These are phyloP conservation scores for Sambucus nigra DNA, from an alignment of 129 eudicot genomes.

Conservation along the genomic window DNA sequence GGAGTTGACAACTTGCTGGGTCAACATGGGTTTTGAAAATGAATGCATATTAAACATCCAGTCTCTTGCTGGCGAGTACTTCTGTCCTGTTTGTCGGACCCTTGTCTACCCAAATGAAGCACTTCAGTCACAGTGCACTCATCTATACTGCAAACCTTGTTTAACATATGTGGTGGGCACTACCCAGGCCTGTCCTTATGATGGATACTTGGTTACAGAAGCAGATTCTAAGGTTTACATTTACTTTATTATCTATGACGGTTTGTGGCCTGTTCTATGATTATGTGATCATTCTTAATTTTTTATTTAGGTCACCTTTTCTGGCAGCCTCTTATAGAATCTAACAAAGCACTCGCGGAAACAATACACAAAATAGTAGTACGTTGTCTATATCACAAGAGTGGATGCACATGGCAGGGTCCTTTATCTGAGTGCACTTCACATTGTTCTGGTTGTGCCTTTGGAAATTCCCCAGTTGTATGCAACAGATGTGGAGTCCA, in stretches of 20 bases:
- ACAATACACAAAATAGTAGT: slow-evolving; percentile 74
- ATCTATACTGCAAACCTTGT: slow-evolving; percentile 90
- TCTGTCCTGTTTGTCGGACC: slow-evolving; percentile 92
- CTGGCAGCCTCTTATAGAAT: slow-evolving; percentile 71
- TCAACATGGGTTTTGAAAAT: slow-evolving; percentile 79
- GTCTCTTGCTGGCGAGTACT: slow-evolving; percentile 88
- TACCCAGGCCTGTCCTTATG: slow-evolving; percentile 90
- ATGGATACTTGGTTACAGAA: slow-evolving; percentile 90
- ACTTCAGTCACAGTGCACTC: slow-evolving; percentile 83
- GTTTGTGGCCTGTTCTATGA: background rate
- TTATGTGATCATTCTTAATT: slow-evolving; percentile 1
- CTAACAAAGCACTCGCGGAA: slow-evolving; percentile 73
- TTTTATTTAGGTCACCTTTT: background rate
- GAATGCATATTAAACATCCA: slow-evolving; percentile 84
- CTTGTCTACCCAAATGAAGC: slow-evolving; percentile 97
- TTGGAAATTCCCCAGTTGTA: slow-evolving; percentile 87
- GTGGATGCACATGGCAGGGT: slow-evolving; percentile 98
- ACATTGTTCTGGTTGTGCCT: slow-evolving; percentile 72
- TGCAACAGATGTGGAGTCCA: slow-evolving; percentile 93
- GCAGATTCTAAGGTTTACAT: slow-evolving; percentile 63
- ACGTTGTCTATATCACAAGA: slow-evolving; percentile 76
- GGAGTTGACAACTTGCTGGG: slow-evolving; percentile 18
- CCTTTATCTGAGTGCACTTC: slow-evolving; percentile 68
- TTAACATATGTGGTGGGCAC: slow-evolving; percentile 69
- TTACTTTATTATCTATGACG: background rate